phyloP scores from a whole-genome alignment of 75 land plant genomes.

The Cupressus sempervirens region DNA sequence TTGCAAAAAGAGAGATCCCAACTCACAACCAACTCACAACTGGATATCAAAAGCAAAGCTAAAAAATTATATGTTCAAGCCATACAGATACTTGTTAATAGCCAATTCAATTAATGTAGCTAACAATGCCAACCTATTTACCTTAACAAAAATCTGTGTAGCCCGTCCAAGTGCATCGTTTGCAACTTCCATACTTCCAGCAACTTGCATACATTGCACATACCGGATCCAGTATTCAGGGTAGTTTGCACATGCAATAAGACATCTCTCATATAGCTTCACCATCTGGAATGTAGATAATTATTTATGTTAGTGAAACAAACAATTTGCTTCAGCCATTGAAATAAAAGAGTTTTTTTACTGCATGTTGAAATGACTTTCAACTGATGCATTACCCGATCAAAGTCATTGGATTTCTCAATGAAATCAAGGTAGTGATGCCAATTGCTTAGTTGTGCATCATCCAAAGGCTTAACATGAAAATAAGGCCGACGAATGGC shows the following conservation, averaged over 20 bases:
- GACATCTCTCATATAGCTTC: slow-evolving; percentile 87
- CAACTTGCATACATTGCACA: slow-evolving; percentile 75
- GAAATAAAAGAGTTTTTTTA: slow-evolving; percentile 5
- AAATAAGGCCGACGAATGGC: slow-evolving; percentile 97
- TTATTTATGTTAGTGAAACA: neutral
- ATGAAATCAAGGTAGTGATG: slow-evolving; percentile 91
- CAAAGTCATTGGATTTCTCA: slow-evolving; percentile 76
- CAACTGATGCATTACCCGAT: slow-evolving; percentile 52
- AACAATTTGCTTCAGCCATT: neutral
- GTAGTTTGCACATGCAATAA: slow-evolving; percentile 98
- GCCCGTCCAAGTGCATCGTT: slow-evolving; percentile 87
- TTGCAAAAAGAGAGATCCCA: neutral
- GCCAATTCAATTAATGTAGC: neutral
- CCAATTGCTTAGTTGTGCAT: slow-evolving; percentile 90
- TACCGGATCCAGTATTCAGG: slow-evolving; percentile 96
- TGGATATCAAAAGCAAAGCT: neutral
- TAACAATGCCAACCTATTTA: slow-evolving; percentile 12
- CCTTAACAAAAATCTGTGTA: slow-evolving; percentile 94
- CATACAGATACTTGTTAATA: neutral
- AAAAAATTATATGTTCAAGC: neutral
- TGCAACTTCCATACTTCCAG: slow-evolving; percentile 75
- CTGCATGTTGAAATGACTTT: neutral
- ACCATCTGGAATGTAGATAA: slow-evolving; percentile 46
- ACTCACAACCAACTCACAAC: neutral
- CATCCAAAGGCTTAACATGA: slow-evolving; percentile 92